Conservation (phyloP, 106 monocot genomes). For the Agapanthus africanus region DNA sequence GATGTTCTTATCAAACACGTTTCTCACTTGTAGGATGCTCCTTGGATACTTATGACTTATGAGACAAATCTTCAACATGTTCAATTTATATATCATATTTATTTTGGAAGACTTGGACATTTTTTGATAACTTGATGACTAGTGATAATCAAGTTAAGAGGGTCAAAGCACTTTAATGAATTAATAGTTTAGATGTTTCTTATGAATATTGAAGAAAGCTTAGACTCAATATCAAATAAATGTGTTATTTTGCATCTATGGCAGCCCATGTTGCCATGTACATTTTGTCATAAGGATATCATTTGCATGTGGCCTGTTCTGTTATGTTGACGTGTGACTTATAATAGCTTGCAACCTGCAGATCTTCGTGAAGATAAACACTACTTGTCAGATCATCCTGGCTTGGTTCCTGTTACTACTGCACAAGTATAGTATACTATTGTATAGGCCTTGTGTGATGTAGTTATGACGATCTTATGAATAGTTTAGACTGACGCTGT, state of each 20-base stretch:
- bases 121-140: too few species aligned
- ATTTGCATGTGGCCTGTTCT: not conserved
- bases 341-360: slow-evolving; percentile 15
- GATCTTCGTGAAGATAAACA: slow-evolving; percentile 89
- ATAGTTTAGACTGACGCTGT: not conserved
- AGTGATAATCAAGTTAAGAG: too few species aligned
- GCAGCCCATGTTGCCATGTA: not conserved
- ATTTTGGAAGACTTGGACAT: too few species aligned
- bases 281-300: not conserved
- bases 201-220: not conserved
- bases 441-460: not conserved
- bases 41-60: too few species aligned
- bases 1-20: too few species aligned
- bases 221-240: not conserved
- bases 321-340: not conserved
- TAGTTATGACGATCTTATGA: not conserved
- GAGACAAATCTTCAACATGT: too few species aligned
- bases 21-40: too few species aligned
- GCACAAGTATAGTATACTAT: slow-evolving; percentile 36
- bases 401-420: slow-evolving; percentile 60
- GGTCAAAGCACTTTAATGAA: too few species aligned
- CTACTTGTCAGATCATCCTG: slow-evolving; percentile 72
- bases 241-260: not conserved
- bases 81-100: too few species aligned
- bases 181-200: not conserved